Evolutionary conservation across 805 yeast species (phyloP).

Genomic region (Wickerhamomyces ciferrii): DNA sequence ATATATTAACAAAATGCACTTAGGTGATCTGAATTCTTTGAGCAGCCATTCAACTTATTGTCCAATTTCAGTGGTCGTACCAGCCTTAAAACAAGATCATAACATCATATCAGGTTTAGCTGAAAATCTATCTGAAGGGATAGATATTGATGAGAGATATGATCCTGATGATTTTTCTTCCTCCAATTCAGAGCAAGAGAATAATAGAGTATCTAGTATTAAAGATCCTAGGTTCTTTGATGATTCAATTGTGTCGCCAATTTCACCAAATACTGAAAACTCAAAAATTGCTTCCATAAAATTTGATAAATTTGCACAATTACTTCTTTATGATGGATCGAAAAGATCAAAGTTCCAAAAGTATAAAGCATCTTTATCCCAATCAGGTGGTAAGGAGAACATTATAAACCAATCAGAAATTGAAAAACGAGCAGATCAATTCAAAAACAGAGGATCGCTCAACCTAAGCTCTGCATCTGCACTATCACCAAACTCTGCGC

Average conservation of each 20-base stretch:
- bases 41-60: conserved; percentile 6
- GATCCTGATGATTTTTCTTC: conserved; percentile 4
- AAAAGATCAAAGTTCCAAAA: conserved; percentile 9
- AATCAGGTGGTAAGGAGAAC: neutral
- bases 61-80: conserved; percentile 11
- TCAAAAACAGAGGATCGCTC: conserved; percentile 3
- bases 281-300: conserved; percentile 10
- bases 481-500: neutral
- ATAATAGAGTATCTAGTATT: conserved; percentile 8
- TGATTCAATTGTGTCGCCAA: neutral
- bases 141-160: conserved; percentile 7
- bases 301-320: conserved; percentile 22
- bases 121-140: conserved; percentile 9
- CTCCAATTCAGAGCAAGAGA: conserved; percentile 2
- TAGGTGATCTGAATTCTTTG: neutral
- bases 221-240: conserved; percentile 5
- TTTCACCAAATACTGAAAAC: neutral
- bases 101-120: conserved; percentile 5
- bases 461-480: neutral
- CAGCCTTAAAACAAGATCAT: conserved; percentile 10
- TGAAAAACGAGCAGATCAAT: conserved; percentile 1
- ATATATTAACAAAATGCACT: neutral
- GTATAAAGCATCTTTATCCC: neutral
- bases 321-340: conserved; percentile 22
- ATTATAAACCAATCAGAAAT: neutral